Evolutionary conservation across 192 early-diverging fungal genomes (phyloP).

Genomic region (Coemansia sp.): DNA sequence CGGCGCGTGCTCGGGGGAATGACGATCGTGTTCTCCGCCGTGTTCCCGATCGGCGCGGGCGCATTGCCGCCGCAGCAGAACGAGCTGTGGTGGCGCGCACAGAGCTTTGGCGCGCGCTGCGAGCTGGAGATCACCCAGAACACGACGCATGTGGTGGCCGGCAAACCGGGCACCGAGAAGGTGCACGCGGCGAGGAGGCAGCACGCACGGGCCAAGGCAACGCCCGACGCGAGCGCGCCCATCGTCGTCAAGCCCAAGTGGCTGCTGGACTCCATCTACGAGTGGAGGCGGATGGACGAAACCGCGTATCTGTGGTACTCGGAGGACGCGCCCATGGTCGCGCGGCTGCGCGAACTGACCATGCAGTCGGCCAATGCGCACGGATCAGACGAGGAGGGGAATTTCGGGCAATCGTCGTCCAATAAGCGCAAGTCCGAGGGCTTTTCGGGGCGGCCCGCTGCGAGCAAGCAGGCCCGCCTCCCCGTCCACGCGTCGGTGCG

Average conservation of each 20-base stretch:
- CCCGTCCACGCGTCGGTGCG: not conserved
- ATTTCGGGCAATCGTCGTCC: not conserved
- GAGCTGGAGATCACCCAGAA: slow-evolving; percentile 55
- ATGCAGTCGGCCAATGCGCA: not conserved
- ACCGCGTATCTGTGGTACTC: slow-evolving; percentile 54
- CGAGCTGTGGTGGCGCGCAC: slow-evolving; percentile 81
- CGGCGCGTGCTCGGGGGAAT: slow-evolving; percentile 62
- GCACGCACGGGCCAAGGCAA: slow-evolving; percentile 41
- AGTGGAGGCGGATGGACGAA: slow-evolving; percentile 74
- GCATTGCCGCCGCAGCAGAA: slow-evolving; percentile 58
- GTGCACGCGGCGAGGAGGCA: slow-evolving; percentile 61
- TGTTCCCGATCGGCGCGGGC: slow-evolving; percentile 64
- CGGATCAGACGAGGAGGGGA: no score
- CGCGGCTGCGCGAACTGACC: not conserved
- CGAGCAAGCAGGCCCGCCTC: not conserved
- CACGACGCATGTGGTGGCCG: slow-evolving; percentile 89
- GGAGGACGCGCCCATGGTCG: slow-evolving; percentile 26
- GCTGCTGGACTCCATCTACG: slow-evolving; percentile 69
- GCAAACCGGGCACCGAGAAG: slow-evolving; percentile 76
- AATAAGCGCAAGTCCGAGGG: slow-evolving; percentile 15
- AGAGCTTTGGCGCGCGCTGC: slow-evolving; percentile 81
- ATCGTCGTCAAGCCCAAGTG: slow-evolving; percentile 46
- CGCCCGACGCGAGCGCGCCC: slow-evolving; percentile 58
- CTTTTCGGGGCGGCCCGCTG: not conserved
- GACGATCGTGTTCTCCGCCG: slow-evolving; percentile 74